phyloP scores from a whole-genome alignment of 345 rosid genomes.

The Kernera saxatilis region DNA sequence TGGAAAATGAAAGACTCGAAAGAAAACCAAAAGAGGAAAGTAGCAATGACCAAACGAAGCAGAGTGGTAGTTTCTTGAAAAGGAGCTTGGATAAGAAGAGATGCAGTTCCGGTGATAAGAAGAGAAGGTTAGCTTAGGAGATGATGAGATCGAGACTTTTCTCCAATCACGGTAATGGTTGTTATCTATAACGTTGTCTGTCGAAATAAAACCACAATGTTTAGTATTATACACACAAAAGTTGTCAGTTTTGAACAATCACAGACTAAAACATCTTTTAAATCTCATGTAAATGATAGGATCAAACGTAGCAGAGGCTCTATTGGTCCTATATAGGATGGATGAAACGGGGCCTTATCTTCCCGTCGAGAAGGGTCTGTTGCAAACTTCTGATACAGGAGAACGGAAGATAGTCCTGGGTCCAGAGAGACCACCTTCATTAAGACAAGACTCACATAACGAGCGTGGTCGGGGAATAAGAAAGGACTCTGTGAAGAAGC shows the following conservation, averaged over 20 bases:
- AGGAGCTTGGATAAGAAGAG: constrained; percentile 33
- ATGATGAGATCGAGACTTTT: constrained; percentile 71
- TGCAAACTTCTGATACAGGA: constrained; percentile 24
- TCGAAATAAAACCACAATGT: too few relatives aligned
- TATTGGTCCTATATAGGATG: constrained; percentile 89
- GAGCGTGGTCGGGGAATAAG: constrained; percentile 27
- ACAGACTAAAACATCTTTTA: too few relatives aligned
- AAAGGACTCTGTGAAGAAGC: constrained; percentile 37
- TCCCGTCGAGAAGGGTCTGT: constrained; percentile 27
- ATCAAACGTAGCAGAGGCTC: constrained; percentile 83
- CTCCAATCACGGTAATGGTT: constrained; percentile 83
- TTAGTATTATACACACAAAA: too few relatives aligned
- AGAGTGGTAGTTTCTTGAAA: constrained; percentile 12
- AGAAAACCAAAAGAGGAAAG: constrained; percentile 38
- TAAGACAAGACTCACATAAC: background rate
- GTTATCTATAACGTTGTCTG: too few relatives aligned
- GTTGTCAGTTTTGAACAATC: too few relatives aligned
- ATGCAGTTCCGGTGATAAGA: constrained; percentile 21
- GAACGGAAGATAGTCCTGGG: constrained; percentile 36
- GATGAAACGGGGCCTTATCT: constrained; percentile 91
- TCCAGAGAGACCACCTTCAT: constrained; percentile 49
- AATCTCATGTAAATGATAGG: constrained; percentile 34
- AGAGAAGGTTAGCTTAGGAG: constrained; percentile 42
- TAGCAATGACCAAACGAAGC: constrained; percentile 28
- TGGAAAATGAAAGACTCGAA: constrained; percentile 41